Base-by-base conservation (phyloP, 495 filamentous ascomycete genomes). In the Hyaloscypha variabilis region DNA sequence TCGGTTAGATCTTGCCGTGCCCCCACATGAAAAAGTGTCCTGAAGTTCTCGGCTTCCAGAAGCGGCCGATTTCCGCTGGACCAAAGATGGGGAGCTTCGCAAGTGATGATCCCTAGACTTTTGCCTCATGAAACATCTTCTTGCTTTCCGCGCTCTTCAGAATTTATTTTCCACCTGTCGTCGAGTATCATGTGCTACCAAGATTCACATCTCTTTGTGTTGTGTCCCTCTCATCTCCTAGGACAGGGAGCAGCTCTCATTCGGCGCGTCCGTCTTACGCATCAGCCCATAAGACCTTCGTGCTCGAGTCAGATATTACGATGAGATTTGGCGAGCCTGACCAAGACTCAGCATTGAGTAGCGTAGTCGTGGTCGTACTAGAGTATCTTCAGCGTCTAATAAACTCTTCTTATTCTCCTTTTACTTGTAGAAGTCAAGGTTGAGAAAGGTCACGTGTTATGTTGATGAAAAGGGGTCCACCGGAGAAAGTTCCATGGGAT, bases 31-130 rank as follows among this genome's bases (percentile, higher is more conserved):
- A 46, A 46, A 46, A 46, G 2, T 46, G 39, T 46, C 39, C 39
- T 46, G 39, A 17, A 17, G 39, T 19, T 46, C 11, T 46, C 39
- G 39, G 39, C 39, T 3, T 46, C 39, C 3, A 14, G 39, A 46
- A 46, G 39, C 39, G 39, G 39, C 39, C 39, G 39, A 46, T 46
- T 46, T 46, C 39, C 39, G 39, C 39, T 11, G 39, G 11, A 14
- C 39, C 39, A 46, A 46, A 46, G 19, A 6, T 36, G 17, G 6
- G 6, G 39, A 17, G 17, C 39, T 46, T 17, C 8, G 11, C 31
- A 61, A 61, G 58, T 61, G 58, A 61, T 61, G 36, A 61, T 52
- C 24, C 36, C 39, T 51, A 50, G 28, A 61, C 28, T 49, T 61
- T 51, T 26, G 31, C 13, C 28, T 23, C 13, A 30, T 49, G 42